phyloP scores from a whole-genome alignment of 2,329 filamentous ascomycete genomes.

The Didymella segeticola region DNA sequence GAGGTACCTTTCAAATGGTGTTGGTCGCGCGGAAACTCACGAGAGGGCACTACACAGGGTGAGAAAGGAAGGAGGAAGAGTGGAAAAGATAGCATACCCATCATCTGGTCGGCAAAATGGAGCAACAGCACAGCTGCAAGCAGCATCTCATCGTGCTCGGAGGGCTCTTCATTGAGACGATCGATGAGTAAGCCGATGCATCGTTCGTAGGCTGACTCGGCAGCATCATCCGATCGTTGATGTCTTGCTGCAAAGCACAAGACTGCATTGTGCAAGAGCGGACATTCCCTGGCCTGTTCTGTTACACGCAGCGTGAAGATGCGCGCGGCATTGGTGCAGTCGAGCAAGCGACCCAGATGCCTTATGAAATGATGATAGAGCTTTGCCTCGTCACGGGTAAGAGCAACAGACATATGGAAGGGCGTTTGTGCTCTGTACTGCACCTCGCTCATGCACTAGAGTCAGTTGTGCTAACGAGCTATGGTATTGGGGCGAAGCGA shows the following conservation, averaged over 20 bases:
- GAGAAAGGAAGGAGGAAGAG: too few relatives aligned
- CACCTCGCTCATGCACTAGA: not conserved
- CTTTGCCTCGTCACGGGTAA: slow-evolving; percentile 30
- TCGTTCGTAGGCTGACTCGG: slow-evolving; percentile 32
- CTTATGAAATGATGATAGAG: slow-evolving; percentile 39
- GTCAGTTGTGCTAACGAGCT: not conserved
- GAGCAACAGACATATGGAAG: slow-evolving; percentile 10
- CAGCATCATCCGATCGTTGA: slow-evolving; percentile 19
- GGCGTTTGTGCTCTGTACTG: not conserved
- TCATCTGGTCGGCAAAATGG: slow-evolving; percentile 42
- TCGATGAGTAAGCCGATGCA: slow-evolving; percentile 39
- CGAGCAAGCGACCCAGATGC: slow-evolving; percentile 40
- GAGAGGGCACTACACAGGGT: slow-evolving; percentile 21
- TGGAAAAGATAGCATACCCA: not conserved
- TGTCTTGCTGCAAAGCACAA: slow-evolving; percentile 41
- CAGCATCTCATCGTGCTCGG: slow-evolving; percentile 35
- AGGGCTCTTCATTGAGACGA: slow-evolving; percentile 28
- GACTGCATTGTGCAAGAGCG: slow-evolving; percentile 35
- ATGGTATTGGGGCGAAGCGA: not conserved
- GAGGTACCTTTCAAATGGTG: slow-evolving; percentile 39
- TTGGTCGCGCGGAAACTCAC: slow-evolving; percentile 31
- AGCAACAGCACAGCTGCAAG: slow-evolving; percentile 42
- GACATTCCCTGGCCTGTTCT: slow-evolving; percentile 29
- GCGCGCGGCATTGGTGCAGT: slow-evolving; percentile 37
- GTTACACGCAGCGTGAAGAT: slow-evolving; percentile 38